These are phyloP conservation scores for Cryphonectria nitschkei DNA, from an alignment of 2,329 filamentous ascomycete species.

Conservation along the genomic window DNA sequence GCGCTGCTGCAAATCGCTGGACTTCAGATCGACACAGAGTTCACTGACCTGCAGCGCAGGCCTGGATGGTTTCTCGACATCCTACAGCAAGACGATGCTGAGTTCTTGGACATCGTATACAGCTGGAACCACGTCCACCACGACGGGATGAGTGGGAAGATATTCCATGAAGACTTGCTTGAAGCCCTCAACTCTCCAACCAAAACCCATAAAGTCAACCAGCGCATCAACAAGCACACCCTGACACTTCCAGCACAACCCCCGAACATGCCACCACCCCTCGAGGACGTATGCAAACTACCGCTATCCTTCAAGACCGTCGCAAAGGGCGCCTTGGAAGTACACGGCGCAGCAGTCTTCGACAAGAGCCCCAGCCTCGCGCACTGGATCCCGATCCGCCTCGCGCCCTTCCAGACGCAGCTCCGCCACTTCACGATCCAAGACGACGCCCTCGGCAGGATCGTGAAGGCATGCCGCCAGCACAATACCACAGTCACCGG, in stretches of 20 bases:
- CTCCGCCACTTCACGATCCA: conserved; percentile 32
- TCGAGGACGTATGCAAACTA: conserved; percentile 33
- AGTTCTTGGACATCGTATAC: conserved; percentile 35
- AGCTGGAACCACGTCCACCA: conserved; percentile 35
- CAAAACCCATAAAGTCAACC: background rate
- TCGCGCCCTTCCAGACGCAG: conserved; percentile 31
- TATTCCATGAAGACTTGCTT: conserved; percentile 38
- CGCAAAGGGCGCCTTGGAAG: conserved; percentile 30
- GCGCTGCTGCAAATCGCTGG: background rate
- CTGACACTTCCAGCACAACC: conserved; percentile 7
- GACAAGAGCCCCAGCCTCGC: conserved; percentile 24
- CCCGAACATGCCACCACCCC: conserved; percentile 32
- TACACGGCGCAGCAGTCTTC: conserved; percentile 29
- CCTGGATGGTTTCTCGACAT: conserved; percentile 23
- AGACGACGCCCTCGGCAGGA: conserved; percentile 18
- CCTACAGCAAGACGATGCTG: background rate
- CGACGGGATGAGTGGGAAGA: conserved; percentile 39
- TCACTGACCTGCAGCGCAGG: conserved; percentile 13
- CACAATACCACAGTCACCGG: conserved; percentile 38
- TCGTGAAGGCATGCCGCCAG: conserved; percentile 32
- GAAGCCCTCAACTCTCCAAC: conserved; percentile 33
- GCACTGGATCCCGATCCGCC: conserved; percentile 32
- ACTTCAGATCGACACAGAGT: conserved; percentile 18
- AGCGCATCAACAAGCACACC: conserved; percentile 23
- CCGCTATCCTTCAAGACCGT: conserved; percentile 31